Evolutionary conservation across 75 land plant species (phyloP), one percentile per base, ranked within the genome.

Genomic region (Pseudotsuga menziesii): DNA sequence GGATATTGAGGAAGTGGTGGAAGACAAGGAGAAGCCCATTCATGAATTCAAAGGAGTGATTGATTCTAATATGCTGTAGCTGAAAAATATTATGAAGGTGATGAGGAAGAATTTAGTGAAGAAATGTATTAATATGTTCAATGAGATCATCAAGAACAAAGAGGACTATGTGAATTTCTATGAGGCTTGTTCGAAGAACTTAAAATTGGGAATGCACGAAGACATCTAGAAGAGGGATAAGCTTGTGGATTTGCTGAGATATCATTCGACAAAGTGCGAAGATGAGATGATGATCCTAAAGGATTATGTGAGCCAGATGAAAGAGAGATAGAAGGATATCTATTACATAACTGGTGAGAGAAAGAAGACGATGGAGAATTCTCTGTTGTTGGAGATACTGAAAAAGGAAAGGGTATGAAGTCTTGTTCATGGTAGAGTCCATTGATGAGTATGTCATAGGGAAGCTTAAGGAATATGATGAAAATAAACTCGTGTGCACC

Each of bases 31-130:
- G 69, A 80, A 57, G 58, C 57, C 91, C 39, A 93, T 93, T 23
- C 95, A 91, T 11, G 93, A 93, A 63, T 93, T 93, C 20, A 88
- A 88, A 79, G 95, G 93, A 16, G 83, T 93, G 73, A 90, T 90
- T 8, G 92, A 90, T 55, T 90, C 92, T 36, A 88, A 91, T 81
- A 89, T 91, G 59, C 66, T 91, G 73, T 89, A 91, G 82, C 90
- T 91, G 44, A 91, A 89, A 76, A 82, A 89, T 57, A 91, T 91
- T 91, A 76, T 72, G 56, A 90, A 90, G n/a, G n/a, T n/a, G n/a
- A n/a, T n/a, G n/a, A n/a, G n/a, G n/a, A n/a, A n/a, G n/a, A n/a
- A n/a, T n/a, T n/a, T n/a, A n/a, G n/a, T n/a, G n/a, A n/a, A n/a
- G n/a, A n/a, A n/a, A n/a, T n/a, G n/a, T n/a, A n/a, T n/a, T n/a